These are phyloP conservation scores for Pseudodiploospora longispora DNA, from an alignment of 2,329 filamentous ascomycete genomes.

Conservation along the genomic window DNA sequence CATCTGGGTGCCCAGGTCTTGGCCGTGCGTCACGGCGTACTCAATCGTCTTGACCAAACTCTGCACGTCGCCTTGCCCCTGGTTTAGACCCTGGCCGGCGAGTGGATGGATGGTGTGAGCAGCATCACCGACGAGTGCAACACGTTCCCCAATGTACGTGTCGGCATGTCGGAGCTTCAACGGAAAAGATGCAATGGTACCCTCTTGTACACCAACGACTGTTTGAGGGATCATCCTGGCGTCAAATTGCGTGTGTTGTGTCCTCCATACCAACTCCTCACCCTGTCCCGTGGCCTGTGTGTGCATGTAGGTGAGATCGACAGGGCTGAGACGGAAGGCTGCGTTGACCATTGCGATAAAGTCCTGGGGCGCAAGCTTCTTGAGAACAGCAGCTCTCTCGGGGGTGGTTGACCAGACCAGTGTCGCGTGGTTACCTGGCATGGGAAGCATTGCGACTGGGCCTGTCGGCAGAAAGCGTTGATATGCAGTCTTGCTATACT, in stretches of 20 bases:
- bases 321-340: slow-evolving; percentile 72
- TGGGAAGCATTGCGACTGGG: slow-evolving; percentile 81
- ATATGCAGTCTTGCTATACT: slow-evolving; percentile 67
- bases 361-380: slow-evolving; percentile 61
- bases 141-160: slow-evolving; percentile 81
- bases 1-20: slow-evolving; percentile 74
- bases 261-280: slow-evolving; percentile 79
- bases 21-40: slow-evolving; percentile 70
- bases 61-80: slow-evolving; percentile 82
- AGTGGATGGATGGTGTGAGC: slow-evolving; percentile 94
- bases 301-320: slow-evolving; percentile 80
- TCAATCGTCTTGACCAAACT: slow-evolving; percentile 68
- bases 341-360: slow-evolving; percentile 88
- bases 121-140: slow-evolving; percentile 87
- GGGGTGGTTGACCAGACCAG: slow-evolving; percentile 94
- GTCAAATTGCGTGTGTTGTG: slow-evolving; percentile 57
- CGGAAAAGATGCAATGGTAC: slow-evolving; percentile 81
- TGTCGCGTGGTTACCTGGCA: slow-evolving; percentile 75
- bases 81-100: slow-evolving; percentile 88
- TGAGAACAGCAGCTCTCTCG: slow-evolving; percentile 68
- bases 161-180: slow-evolving; percentile 89
- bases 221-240: slow-evolving; percentile 53
- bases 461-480: slow-evolving; percentile 92
- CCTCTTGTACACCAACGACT: slow-evolving; percentile 64
- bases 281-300: slow-evolving; percentile 48